phyloP scores from a whole-genome alignment of 768 basidiomycete species.

The Trametes coccinea region DNA sequence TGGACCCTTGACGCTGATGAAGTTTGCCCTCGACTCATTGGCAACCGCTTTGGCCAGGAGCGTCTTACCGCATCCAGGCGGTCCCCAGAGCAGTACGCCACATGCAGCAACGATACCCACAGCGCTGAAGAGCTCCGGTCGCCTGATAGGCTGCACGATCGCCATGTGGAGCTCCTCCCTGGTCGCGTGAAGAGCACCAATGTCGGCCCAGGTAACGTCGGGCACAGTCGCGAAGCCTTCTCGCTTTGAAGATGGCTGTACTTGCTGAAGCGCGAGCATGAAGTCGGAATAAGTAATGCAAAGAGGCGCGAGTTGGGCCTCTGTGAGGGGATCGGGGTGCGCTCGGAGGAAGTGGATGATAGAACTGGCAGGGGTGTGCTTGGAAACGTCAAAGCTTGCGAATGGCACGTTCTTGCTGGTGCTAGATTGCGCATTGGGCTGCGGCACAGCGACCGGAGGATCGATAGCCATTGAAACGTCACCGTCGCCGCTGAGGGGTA shows the following conservation, averaged over 20 bases:
- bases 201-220: conserved; percentile 91
- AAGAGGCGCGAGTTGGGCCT: conserved; percentile 76
- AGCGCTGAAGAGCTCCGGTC: conserved; percentile 84
- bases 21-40: conserved; percentile 93
- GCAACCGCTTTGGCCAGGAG: conserved; percentile 97
- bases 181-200: conserved; percentile 86
- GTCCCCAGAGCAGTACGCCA: conserved; percentile 97
- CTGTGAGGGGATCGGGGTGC: conserved; percentile 79
- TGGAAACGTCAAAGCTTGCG: conserved; percentile 40
- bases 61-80: conserved; percentile 98
- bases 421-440: conserved; percentile 13
- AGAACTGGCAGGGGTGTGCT: conserved; percentile 49
- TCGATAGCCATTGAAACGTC: conserved; percentile 44
- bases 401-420: conserved; percentile 34
- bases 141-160: conserved; percentile 90
- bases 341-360: conserved; percentile 89
- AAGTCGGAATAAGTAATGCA: conserved; percentile 85
- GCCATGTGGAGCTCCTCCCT: conserved; percentile 96
- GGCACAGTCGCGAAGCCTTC: conserved; percentile 98
- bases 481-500: conserved; percentile 9
- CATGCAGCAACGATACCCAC: conserved; percentile 92
- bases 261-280: conserved; percentile 72
- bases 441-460: conserved; percentile 15
- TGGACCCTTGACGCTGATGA: conserved; percentile 97
- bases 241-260: conserved; percentile 95